Conservation (phyloP, 345 rosid species). For the Gossypium raimondii region DNA sequence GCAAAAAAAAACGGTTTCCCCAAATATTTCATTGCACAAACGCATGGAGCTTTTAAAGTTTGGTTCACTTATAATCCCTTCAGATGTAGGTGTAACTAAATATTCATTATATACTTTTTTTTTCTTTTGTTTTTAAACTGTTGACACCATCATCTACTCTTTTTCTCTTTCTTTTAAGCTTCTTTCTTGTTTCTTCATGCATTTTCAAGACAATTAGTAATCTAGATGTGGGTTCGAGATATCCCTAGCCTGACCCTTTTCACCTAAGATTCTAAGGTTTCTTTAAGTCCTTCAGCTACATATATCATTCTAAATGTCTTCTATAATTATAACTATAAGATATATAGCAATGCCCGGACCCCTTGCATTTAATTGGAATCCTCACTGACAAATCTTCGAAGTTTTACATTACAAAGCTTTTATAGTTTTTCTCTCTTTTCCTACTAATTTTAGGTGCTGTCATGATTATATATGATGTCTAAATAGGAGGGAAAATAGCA, state of each 20-base stretch:
- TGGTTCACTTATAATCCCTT: neutral
- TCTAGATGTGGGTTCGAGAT: neutral
- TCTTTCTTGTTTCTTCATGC: conserved; percentile 5
- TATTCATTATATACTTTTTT: no score
- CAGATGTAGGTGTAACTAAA: neutral
- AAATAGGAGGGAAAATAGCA: neutral
- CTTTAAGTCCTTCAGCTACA: neutral
- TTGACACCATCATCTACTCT: neutral
- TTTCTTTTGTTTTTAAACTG: neutral
- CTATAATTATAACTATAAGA: neutral
- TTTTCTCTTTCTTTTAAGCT: neutral
- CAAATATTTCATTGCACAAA: neutral
- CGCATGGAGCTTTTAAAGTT: neutral
- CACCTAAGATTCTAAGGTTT: neutral
- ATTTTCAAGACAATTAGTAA: neutral
- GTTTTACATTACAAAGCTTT: neutral
- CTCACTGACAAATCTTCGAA: neutral
- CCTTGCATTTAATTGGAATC: neutral
- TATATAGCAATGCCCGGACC: neutral
- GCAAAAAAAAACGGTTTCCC: neutral
- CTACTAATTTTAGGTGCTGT: neutral
- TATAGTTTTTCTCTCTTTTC: neutral
- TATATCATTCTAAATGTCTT: neutral
- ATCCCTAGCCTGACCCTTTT: neutral
- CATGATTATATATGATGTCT: neutral